A percentile compares a stretch with the other conserved stretches of the same genome.
These are phyloP conservation scores for Penicillium lagena DNA, from an alignment of 495 filamentous ascomycete species.

Conservation along the genomic window DNA sequence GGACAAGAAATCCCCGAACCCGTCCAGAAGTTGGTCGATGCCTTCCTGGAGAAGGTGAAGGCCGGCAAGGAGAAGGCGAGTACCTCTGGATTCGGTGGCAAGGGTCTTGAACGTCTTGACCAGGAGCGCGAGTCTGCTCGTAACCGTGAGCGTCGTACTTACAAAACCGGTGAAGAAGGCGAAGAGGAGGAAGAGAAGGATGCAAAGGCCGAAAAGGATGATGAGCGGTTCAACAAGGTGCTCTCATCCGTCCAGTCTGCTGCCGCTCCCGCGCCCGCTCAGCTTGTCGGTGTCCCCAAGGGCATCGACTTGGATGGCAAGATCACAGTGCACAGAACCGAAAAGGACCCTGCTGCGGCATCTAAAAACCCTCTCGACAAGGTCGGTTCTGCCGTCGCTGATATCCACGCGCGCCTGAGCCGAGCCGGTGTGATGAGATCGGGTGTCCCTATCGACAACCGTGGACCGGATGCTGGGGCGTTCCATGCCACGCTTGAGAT, in stretches of 20 bases:
- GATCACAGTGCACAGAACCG: constrained; percentile 74
- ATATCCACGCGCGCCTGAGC: constrained; percentile 81
- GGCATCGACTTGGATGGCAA: constrained; percentile 65
- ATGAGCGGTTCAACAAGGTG: constrained; percentile 60
- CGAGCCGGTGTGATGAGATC: constrained; percentile 79
- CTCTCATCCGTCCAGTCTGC: constrained; percentile 58
- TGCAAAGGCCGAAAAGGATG: constrained; percentile 47
- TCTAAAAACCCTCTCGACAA: constrained; percentile 72
- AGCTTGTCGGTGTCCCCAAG: constrained; percentile 49
- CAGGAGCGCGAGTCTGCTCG: constrained; percentile 82
- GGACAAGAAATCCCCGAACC: constrained; percentile 72
- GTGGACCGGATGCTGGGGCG: constrained; percentile 92
- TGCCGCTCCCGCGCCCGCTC: constrained; percentile 32
- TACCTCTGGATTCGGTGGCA: constrained; percentile 84
- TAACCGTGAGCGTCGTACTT: constrained; percentile 75
- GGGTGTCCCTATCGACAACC: constrained; percentile 96
- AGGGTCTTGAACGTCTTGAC: constrained; percentile 86
- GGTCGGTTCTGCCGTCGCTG: constrained; percentile 76
- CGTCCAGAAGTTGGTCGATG: constrained; percentile 56
- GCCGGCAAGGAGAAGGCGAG: constrained; percentile 82
- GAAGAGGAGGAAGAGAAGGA: constrained; percentile 83
- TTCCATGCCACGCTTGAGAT: constrained; percentile 98
- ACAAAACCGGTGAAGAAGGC: constrained; percentile 84
- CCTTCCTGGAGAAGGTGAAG: constrained; percentile 83
- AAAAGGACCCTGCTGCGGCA: constrained; percentile 43